Evolutionary conservation across 768 basidiomycete genomes (phyloP), one percentile per base, ranked within the genome.

Genomic region (Dendrothele bispora): DNA sequence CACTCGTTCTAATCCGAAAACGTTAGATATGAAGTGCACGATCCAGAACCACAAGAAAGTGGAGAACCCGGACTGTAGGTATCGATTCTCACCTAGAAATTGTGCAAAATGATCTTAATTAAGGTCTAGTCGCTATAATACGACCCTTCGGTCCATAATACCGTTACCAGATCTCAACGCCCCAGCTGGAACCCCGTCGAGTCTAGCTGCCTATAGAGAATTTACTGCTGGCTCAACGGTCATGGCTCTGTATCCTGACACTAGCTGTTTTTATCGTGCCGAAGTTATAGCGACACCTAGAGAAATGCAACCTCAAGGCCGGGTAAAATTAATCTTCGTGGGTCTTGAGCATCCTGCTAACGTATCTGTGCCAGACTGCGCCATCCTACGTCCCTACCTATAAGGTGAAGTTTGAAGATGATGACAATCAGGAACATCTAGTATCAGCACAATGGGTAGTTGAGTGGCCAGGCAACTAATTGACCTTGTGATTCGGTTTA

Each of bases 221-320:
- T 93, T 90, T 61, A 68, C 78, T 20, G 67, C 78, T 0, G 83
- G 88, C 3, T 82, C 85, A 18, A 86, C 77, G 0, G 91, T 93
- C 8, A 80, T 93, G 78, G 91, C 88, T 2, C 70, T 92, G n/a
- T 93, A 91, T 65, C 91, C 91, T 0, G 91, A 93, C 59, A 93
- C 91, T 0, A 92, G 88, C 55, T 91, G 88, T 61, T 93, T 93
- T 71, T 93, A 93, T 59, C 85, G 87, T 22, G 91, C 91, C 6
- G 86, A 90, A 58, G 89, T 93, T 5, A 74, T 90, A 38, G 74
- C 80, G n/a, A 79, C 81, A 8, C 89, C 88, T 7, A 71, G 65
- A 51, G 66, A 73, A 41, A 60, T 70, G 45, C 68, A 69, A 37
- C 63, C 63, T 18, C 54, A 58, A 27, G 67, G 69, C 41, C 62